A percentile compares a stretch with the other conserved stretches of the same genome.
These are phyloP conservation scores for Onygena corvina DNA, from an alignment of 2,329 filamentous ascomycete species.

Conservation along the genomic window DNA sequence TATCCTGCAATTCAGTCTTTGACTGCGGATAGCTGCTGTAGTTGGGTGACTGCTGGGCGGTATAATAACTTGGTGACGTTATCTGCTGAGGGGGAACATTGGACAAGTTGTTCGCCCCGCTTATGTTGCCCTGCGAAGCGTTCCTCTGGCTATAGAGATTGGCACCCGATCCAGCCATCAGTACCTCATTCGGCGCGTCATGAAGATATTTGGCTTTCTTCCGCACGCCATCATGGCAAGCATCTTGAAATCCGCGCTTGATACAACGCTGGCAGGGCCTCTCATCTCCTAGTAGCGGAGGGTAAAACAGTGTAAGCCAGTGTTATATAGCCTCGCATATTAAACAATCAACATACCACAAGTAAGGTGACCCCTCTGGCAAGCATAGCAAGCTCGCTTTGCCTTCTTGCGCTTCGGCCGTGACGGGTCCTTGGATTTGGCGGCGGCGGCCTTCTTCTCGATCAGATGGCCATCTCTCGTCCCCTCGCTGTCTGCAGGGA, in stretches of 20 bases:
- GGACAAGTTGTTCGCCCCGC: conserved; percentile 21
- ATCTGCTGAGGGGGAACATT: conserved; percentile 25
- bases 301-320: background rate
- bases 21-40: conserved; percentile 32
- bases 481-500: background rate
- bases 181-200: conserved; percentile 79
- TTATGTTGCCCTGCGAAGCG: conserved; percentile 24
- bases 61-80: conserved; percentile 35
- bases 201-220: conserved; percentile 99
- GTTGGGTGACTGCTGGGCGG: conserved; percentile 24
- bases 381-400: conserved; percentile 86
- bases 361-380: conserved; percentile 91
- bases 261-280: conserved; percentile 88
- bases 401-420: conserved; percentile 92
- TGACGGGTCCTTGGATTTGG: conserved; percentile 71
- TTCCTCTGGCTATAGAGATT: conserved; percentile 45
- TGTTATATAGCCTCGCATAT: background rate
- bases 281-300: conserved; percentile 61
- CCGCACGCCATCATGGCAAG: conserved; percentile 87
- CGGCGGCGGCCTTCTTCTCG: conserved; percentile 42
- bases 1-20: conserved; percentile 33
- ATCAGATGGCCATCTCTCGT: conserved; percentile 40
- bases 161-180: conserved; percentile 71
- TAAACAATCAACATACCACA: conserved; percentile 65
- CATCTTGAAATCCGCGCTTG: conserved; percentile 79